Conservation (phyloP, 306 rosid species). For the Senna siamea region DNA sequence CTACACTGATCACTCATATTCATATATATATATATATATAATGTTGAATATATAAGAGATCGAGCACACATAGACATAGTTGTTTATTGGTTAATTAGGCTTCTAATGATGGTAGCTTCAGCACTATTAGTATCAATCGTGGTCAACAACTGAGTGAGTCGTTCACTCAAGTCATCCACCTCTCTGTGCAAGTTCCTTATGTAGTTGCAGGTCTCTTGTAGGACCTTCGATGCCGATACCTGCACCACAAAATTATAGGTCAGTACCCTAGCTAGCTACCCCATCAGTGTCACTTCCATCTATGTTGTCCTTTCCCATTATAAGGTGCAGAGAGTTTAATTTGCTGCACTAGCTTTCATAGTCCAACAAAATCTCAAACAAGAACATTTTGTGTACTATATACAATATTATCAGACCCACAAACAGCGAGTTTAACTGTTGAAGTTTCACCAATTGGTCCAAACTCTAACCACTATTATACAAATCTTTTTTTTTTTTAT, state of each 20-base stretch:
- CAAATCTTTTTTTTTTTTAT: conserved; percentile 1
- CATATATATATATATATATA: conserved; percentile 14
- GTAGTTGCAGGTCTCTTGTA: conserved; percentile 98
- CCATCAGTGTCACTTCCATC: conserved; percentile 18
- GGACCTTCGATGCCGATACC: conserved; percentile 99
- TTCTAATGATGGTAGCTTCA: conserved; percentile 91
- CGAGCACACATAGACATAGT: conserved; percentile 1
- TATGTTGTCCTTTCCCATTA: conserved; percentile 27
- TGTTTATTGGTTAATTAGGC: conserved; percentile 76
- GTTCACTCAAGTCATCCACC: conserved; percentile 88
- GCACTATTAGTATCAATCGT: conserved; percentile 92
- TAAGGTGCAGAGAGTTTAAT: background rate
- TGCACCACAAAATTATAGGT: conserved; percentile 34
- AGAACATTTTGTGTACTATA: no score
- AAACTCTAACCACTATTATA: conserved; percentile 32
- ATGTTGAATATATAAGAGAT: conserved; percentile 21
- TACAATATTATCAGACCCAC: no score
- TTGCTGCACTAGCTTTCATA: conserved; percentile 12
- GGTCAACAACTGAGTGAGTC: conserved; percentile 84
- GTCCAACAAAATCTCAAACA: conserved; percentile 1
- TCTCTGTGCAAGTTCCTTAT: conserved; percentile 87
- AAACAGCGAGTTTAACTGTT: no score
- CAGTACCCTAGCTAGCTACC: conserved; percentile 6
- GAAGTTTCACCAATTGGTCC: conserved; percentile 40
- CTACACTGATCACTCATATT: conserved; percentile 19